These are phyloP conservation scores for Incumbomyces delicatus DNA, from an alignment of 2,329 filamentous ascomycete genomes.

Conservation along the genomic window DNA sequence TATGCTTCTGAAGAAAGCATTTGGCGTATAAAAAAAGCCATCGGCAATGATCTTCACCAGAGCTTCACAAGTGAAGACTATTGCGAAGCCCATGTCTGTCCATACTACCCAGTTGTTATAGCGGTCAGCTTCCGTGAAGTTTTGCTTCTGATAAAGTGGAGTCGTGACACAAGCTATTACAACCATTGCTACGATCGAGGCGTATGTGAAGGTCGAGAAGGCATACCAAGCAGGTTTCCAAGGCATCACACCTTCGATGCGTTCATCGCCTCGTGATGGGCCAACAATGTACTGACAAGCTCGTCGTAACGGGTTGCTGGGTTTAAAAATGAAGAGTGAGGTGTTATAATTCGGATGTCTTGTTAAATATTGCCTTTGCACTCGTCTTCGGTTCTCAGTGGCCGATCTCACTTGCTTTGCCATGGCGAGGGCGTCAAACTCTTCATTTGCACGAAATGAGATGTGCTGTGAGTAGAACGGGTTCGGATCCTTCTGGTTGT, in stretches of 20 bases:
- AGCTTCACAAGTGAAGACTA: constrained; percentile 77
- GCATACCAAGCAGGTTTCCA: constrained; percentile 85
- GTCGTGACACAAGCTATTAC: constrained; percentile 88
- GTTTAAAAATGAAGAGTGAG: constrained; percentile 75
- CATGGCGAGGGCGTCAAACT: constrained; percentile 75
- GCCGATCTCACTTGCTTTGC: constrained; percentile 82
- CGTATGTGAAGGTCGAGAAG: constrained; percentile 89
- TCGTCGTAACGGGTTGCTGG: constrained; percentile 65
- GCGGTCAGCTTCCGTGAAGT: constrained; percentile 54
- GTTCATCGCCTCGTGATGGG: constrained; percentile 74
- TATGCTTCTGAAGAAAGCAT: constrained; percentile 90
- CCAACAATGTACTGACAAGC: constrained; percentile 85
- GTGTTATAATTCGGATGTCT: constrained; percentile 88
- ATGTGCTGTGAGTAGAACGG: constrained; percentile 86
- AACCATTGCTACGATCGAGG: constrained; percentile 95
- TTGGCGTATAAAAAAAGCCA: constrained; percentile 91
- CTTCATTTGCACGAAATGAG: constrained; percentile 60
- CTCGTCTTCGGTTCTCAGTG: constrained; percentile 69
- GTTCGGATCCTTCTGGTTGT: constrained; percentile 66
- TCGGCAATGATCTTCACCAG: constrained; percentile 89
- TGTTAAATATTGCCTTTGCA: constrained; percentile 80
- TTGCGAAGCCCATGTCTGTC: constrained; percentile 80
- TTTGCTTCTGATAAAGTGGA: constrained; percentile 83
- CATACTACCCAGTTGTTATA: constrained; percentile 86
- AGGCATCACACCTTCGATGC: constrained; percentile 81